Percentiles rank a stretch among this genome's conserved stretches.
Evolutionary conservation across 805 yeast species (phyloP).

Genomic region (Pichia insulana): DNA sequence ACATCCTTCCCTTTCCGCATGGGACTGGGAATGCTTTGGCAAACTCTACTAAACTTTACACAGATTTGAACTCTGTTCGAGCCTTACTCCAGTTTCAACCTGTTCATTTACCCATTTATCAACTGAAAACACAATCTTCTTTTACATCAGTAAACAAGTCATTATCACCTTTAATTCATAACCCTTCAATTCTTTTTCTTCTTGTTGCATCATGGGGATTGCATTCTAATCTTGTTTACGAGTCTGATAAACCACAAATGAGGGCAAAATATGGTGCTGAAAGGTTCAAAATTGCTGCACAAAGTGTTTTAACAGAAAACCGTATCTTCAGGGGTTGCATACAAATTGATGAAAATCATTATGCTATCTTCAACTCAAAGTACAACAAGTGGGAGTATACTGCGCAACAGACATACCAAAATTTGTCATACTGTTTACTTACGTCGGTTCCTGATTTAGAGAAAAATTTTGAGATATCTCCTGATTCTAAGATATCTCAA

Average conservation of each 20-base stretch:
- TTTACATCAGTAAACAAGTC: not conserved
- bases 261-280: constrained; percentile 49
- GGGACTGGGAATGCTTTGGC: constrained; percentile 87
- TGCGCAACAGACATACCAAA: not conserved
- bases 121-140: constrained; percentile 18
- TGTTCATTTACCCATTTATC: constrained; percentile 34
- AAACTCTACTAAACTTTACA: constrained; percentile 41
- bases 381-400: not conserved
- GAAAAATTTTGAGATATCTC: constrained; percentile 54
- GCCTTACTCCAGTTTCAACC: constrained; percentile 25
- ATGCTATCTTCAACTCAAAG: not conserved
- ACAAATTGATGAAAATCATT: not conserved
- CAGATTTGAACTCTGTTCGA: constrained; percentile 29
- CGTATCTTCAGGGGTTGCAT: constrained; percentile 43
- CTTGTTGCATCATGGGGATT: constrained; percentile 81
- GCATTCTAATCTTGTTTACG: constrained; percentile 79
- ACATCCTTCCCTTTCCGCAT: constrained; percentile 46
- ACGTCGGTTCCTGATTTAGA: constrained; percentile 53
- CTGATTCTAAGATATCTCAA: constrained; percentile 40
- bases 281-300: constrained; percentile 66
- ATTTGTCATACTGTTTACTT: constrained; percentile 50
- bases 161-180: not conserved
- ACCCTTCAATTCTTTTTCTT: constrained; percentile 27
- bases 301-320: constrained; percentile 36
- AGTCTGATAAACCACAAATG: constrained; percentile 62